Conservation (phyloP, 306 rosid species). For the Castanopsis chinensis region DNA sequence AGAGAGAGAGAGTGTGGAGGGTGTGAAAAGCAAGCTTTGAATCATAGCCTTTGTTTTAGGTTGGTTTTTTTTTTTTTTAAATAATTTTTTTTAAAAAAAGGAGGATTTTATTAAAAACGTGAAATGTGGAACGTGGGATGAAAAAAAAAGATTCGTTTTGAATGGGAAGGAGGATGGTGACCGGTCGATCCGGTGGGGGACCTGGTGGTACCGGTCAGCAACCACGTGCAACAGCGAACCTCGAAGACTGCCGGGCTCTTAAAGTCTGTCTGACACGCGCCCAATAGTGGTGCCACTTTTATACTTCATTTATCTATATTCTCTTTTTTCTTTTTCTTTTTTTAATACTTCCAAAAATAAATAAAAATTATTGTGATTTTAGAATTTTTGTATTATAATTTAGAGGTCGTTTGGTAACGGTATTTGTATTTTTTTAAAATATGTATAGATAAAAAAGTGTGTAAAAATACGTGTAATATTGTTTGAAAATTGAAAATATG, state of each 20-base stretch:
- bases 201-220: constrained; percentile 19
- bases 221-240: constrained; percentile 47
- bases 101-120: neutral
- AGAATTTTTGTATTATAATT: too few relatives aligned
- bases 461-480: too few relatives aligned
- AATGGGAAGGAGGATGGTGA: constrained; percentile 2
- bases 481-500: too few relatives aligned
- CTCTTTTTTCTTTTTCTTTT: too few relatives aligned
- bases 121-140: constrained; percentile 37
- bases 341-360: too few relatives aligned
- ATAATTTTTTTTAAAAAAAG: neutral
- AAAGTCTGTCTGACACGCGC: constrained; percentile 22
- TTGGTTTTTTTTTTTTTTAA: neutral
- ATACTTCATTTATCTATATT: too few relatives aligned
- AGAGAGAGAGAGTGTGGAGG: neutral
- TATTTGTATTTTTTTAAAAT: too few relatives aligned
- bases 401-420: too few relatives aligned
- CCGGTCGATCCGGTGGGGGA: constrained; percentile 21
- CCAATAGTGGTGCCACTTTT: neutral
- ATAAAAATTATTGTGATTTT: too few relatives aligned
- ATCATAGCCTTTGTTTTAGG: neutral
- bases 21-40: neutral
- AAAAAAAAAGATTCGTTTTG: constrained; percentile 11
- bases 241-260: neutral
- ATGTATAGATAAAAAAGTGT: too few relatives aligned